Percentiles rank a stretch among this genome's conserved stretches.
These are phyloP conservation scores for Solidago caesia DNA, from an alignment of 129 eudicot species.

Conservation along the genomic window DNA sequence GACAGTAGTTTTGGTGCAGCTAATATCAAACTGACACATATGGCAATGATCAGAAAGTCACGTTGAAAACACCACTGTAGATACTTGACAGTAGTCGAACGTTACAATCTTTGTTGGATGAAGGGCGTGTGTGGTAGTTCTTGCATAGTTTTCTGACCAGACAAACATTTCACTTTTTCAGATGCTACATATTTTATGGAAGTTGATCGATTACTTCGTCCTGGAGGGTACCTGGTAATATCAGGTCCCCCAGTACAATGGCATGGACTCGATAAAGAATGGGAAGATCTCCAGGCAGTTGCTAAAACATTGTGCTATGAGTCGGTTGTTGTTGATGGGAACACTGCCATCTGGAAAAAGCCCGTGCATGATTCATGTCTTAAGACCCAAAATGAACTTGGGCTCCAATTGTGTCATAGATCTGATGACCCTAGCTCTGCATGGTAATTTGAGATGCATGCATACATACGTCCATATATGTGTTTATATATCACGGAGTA, in stretches of 20 bases:
- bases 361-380: slow-evolving; percentile 64
- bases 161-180: slow-evolving; percentile 31
- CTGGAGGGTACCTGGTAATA: slow-evolving; percentile 89
- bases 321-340: slow-evolving; percentile 85
- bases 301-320: slow-evolving; percentile 89
- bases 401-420: slow-evolving; percentile 58
- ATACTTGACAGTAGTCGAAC: not conserved
- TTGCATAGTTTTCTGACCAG: slow-evolving; percentile 15
- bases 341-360: slow-evolving; percentile 92
- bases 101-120: not conserved
- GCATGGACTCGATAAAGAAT: slow-evolving; percentile 84
- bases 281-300: slow-evolving; percentile 89
- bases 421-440: slow-evolving; percentile 85
- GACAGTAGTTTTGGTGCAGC: no score
- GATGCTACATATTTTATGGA: slow-evolving; percentile 82
- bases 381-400: slow-evolving; percentile 63
- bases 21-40: no score
- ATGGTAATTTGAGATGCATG: slow-evolving; percentile 47
- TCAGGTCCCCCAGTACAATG: slow-evolving; percentile 99
- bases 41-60: not conserved
- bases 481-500: not conserved
- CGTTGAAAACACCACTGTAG: not conserved
- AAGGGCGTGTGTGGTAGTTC: slow-evolving; percentile 1
- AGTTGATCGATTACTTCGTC: slow-evolving; percentile 89
- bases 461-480: not conserved